phyloP scores from a whole-genome alignment of 2,329 filamentous ascomycete species.

The Epichloe typhina region DNA sequence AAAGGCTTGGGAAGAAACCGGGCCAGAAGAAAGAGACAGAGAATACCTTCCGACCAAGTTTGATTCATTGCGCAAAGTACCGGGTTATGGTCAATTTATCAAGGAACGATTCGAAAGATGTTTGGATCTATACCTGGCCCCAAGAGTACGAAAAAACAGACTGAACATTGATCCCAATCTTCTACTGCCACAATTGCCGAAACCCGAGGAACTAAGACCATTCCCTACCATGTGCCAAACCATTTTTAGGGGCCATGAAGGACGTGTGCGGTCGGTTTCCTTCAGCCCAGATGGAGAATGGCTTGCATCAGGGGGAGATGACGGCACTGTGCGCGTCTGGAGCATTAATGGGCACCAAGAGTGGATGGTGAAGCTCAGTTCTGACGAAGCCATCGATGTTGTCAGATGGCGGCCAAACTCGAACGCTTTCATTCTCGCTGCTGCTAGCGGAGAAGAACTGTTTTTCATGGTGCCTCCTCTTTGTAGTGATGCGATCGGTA shows the following conservation, averaged over 20 bases:
- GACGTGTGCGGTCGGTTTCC: constrained; percentile 70
- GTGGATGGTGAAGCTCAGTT: constrained; percentile 69
- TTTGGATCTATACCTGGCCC: constrained; percentile 88
- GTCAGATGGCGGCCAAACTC: constrained; percentile 82
- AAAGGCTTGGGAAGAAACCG: constrained; percentile 69
- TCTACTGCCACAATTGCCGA: constrained; percentile 81
- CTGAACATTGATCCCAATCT: constrained; percentile 95
- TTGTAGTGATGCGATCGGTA: constrained; percentile 60
- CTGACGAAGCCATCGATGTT: constrained; percentile 67
- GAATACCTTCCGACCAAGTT: constrained; percentile 78
- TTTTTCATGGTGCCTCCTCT: constrained; percentile 71
- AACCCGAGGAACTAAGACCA: constrained; percentile 83
- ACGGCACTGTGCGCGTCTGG: constrained; percentile 87
- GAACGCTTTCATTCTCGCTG: constrained; percentile 70
- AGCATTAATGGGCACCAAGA: constrained; percentile 79
- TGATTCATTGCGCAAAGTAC: constrained; percentile 76
- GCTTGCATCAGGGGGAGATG: constrained; percentile 90
- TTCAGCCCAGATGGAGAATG: constrained; percentile 78
- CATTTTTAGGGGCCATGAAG: constrained; percentile 77
- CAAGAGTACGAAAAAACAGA: constrained; percentile 80
- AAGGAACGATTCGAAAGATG: constrained; percentile 96
- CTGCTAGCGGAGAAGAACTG: constrained; percentile 71
- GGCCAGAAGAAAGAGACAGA: constrained; percentile 82
- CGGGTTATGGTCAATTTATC: constrained; percentile 78
- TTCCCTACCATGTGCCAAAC: constrained; percentile 87